A percentile compares a stretch with the other conserved stretches of the same genome.
Conservation (phyloP, 768 basidiomycete species). For the Kwoniella europaea region DNA sequence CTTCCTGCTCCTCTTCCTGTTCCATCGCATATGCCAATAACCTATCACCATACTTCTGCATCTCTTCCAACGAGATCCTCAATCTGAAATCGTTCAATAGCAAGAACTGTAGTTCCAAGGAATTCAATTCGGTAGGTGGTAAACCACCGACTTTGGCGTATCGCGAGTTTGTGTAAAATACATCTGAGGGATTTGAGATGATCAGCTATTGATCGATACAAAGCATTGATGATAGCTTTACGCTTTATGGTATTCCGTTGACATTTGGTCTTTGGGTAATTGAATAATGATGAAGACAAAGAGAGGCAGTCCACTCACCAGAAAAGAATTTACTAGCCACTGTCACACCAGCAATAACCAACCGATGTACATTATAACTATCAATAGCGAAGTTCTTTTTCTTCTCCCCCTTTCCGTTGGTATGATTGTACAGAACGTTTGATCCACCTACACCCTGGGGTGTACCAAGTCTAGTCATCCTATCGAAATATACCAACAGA, state of each 20-base stretch:
- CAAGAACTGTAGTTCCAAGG: slow-evolving; percentile 94
- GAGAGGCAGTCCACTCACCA: slow-evolving; percentile 36
- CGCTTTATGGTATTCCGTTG: no score
- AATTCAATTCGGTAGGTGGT: slow-evolving; percentile 84
- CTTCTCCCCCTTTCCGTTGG: slow-evolving; percentile 11
- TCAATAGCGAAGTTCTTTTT: slow-evolving; percentile 83
- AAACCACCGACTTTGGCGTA: slow-evolving; percentile 99
- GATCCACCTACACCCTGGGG: slow-evolving; percentile 36
- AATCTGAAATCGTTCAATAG: slow-evolving; percentile 93
- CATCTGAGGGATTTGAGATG: slow-evolving; percentile 63
- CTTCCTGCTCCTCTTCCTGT: slow-evolving; percentile 19
- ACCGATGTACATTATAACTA: slow-evolving; percentile 92
- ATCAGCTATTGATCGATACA: no score
- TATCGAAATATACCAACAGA: slow-evolving; percentile 94
- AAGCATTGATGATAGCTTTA: no score
- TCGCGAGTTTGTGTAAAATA: slow-evolving; percentile 97
- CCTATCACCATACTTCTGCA: slow-evolving; percentile 93
- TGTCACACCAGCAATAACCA: slow-evolving; percentile 96
- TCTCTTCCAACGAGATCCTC: slow-evolving; percentile 83
- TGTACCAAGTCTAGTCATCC: slow-evolving; percentile 67
- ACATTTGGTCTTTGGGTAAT: no score
- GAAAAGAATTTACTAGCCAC: slow-evolving; percentile 99
- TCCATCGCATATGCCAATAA: slow-evolving; percentile 67
- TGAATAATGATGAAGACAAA: neutral
- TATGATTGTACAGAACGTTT: slow-evolving; percentile 17